Conservation (phyloP, 208 protist genomes). For the Tritrichomonas foetus region DNA sequence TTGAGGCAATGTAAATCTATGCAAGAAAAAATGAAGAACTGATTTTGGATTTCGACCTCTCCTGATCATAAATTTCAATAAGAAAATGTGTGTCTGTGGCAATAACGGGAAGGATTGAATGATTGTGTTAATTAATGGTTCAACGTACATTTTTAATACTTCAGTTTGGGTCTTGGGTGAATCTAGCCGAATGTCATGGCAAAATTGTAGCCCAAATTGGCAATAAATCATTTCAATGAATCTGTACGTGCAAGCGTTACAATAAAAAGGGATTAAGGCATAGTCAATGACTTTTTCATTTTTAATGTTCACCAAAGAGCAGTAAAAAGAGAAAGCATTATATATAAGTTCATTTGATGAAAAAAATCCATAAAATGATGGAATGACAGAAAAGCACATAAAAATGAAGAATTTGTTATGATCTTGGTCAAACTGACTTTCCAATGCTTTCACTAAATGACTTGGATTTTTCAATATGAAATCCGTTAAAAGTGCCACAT, state of each 20-base stretch:
- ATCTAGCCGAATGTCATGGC: neutral
- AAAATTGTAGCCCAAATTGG: neutral
- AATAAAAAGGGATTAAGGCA: slow-evolving; percentile 16
- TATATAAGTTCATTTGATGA: neutral
- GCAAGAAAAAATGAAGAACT: neutral
- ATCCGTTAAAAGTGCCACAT: no score
- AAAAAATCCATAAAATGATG: neutral
- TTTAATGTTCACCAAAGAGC: neutral
- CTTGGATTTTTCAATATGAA: no score
- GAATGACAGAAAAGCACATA: neutral
- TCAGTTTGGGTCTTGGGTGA: neutral
- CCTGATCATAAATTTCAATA: neutral
- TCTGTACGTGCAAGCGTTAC: neutral
- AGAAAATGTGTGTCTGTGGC: neutral
- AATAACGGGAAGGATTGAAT: neutral
- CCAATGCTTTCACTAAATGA: no score
- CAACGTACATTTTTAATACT: neutral
- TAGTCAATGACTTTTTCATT: neutral
- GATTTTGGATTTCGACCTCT: neutral
- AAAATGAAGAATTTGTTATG: neutral
- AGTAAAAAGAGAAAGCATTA: slow-evolving; percentile 17
- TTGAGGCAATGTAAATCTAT: neutral
- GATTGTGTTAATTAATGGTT: neutral
- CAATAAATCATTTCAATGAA: neutral
- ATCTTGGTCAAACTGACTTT: no score